A percentile compares a stretch with the other conserved stretches of the same genome.
These are phyloP conservation scores for Articulospora tetracladia DNA, from an alignment of 495 filamentous ascomycete species.

Conservation along the genomic window DNA sequence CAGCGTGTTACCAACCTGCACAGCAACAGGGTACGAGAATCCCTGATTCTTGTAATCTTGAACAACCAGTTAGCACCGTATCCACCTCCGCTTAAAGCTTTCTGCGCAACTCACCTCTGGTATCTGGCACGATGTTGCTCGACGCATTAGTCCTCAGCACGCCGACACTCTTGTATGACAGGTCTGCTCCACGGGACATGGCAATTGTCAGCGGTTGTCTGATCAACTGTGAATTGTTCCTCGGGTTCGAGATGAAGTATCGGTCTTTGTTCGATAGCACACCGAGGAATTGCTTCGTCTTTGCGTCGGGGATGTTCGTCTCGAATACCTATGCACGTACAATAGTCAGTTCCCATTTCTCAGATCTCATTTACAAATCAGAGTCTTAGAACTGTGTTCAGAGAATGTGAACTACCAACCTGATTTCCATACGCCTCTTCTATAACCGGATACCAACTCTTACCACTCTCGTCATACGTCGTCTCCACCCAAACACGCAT, in stretches of 20 bases:
- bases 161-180: background rate
- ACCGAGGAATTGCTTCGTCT: background rate
- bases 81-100: background rate
- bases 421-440: background rate
- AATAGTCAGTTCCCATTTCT: too few relatives aligned
- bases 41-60: background rate
- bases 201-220: background rate
- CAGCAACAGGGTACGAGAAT: background rate
- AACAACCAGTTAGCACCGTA: background rate
- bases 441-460: background rate
- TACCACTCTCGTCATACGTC: background rate
- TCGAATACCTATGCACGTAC: background rate
- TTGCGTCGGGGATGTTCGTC: background rate
- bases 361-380: too few relatives aligned
- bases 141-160: background rate
- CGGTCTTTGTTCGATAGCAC: background rate
- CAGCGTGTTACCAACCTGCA: background rate
- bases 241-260: background rate
- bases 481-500: background rate
- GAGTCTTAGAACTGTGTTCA: too few relatives aligned
- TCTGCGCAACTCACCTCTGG: background rate
- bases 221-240: background rate
- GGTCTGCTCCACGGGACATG: background rate
- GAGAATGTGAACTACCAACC: background rate
- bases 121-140: background rate